Base-by-base conservation (phyloP, 257 asterid species). In the Capsicum rhomboideum region DNA sequence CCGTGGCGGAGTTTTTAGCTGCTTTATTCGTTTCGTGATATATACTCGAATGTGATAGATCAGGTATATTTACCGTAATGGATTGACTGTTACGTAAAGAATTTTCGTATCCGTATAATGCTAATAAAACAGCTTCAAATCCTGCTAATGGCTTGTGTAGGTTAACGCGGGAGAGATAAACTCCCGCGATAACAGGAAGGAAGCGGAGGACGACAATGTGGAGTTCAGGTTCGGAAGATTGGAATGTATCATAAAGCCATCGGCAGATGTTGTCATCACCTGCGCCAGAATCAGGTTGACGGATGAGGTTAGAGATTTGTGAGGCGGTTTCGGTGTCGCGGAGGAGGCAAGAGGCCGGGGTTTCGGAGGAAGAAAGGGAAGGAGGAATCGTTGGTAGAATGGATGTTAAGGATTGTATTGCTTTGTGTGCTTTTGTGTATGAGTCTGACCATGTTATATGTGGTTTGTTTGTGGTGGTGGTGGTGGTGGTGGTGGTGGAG, bases 241-340 rank as follows among this genome's bases (percentile, higher is more conserved):
- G 97, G 91, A 96, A 96, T 29, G 99, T 94, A 84, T 96, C 98
- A 90, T 94, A 96, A 44, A 96, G 97, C 99, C 99, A 96, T 2
- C 97, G 97, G 84, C 98, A 96, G 74, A 96, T 93, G 88, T 84
- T 85, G 89, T 96, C 92, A 75, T 93, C 90, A 0, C 92, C 98
- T n/a, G 91, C 88, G 82, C 98, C 98, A 54, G 99, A 93, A 44
- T 91, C 91, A 26, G 97, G 97, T 34, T 84, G 93, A 58, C 94
- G 94, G 88, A 96, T 94, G 91, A 89, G 93, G 64, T 53, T 49
- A 14, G 94, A 89, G 90, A 94, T 90, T 52, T 87, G 86, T 23
- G 86, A 18, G 34, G 97, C 91, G 71, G 92, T 88, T 80, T 89
- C 90, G 58, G 87, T 61, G 86, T 92, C 93, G 11, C 87, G 91